Evolutionary conservation across 2,329 filamentous ascomycete species (phyloP), one percentile per base, ranked within the genome.

Genomic region (Helotiales sp.): DNA sequence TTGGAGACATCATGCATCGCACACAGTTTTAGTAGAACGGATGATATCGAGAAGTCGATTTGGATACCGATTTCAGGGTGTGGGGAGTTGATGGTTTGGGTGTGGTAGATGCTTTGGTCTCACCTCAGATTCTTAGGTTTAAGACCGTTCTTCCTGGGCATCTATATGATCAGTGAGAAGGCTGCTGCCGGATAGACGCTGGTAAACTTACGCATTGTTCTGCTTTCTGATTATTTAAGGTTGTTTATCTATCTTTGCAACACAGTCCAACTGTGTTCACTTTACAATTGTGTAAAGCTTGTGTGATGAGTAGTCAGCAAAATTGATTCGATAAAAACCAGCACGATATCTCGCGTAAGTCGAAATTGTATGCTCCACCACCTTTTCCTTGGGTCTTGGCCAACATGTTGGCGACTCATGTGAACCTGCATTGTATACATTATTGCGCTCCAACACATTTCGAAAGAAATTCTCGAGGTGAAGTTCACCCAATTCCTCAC

Each of bases 81-180:
- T 73, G 79, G 7, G 82, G 82, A 0, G 78, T 83, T 0, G 69
- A 75, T 0, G 79, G 80, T 0, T 66, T 88, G 48, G 73, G 84
- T 24, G 83, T 88, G 1, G 84, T 88, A 0, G 84, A 87, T 71
- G 84, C 82, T 0, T 80, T 76, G 22, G 75, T 81, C 0, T 87
- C 81, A 56, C 81, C 82, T 1, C 74, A 74, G 55, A 82, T 74
- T 22, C 73, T 73, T 3, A 82, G 82, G 60, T 79, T 74, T 53
- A 83, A 80, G 63, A 75, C 79, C 22, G 75, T 77, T 4, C 69
- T 79, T 1, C 76, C 81, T 0, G n/a, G n/a, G n/a, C n/a, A 77
- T 77, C 0, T 84, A 82, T 63, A 82, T 86, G 69, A 74, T 82
- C 5, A 77, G 76, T 1, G 83, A 87, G 74, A 87, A 87, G 74